phyloP scores from a whole-genome alignment of 2,329 filamentous ascomycete genomes.

The Penicillium sp. region DNA sequence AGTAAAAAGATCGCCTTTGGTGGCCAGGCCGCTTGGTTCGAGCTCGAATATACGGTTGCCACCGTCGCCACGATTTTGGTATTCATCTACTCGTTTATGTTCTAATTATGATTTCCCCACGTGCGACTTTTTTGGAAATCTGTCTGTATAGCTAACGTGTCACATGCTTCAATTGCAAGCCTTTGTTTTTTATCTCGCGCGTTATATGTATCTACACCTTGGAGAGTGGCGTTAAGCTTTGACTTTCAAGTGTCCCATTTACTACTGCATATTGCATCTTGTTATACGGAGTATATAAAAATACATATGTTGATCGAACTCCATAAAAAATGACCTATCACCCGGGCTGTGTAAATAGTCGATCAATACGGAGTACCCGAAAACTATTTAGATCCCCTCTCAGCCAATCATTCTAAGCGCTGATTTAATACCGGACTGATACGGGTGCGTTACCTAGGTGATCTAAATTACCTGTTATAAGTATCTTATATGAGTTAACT shows the following conservation, averaged over 20 bases:
- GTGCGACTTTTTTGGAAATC: not conserved
- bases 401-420: not conserved
- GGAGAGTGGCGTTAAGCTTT: not conserved
- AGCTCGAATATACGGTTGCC: slow-evolving; percentile 53
- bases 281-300: not conserved
- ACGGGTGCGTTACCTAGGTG: not conserved
- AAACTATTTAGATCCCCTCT: not conserved
- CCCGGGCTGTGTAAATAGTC: not conserved
- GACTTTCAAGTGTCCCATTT: not conserved
- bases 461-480: not conserved
- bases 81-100: slow-evolving; percentile 47
- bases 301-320: not conserved
- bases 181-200: not conserved
- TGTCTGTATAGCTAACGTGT: slow-evolving; percentile 8
- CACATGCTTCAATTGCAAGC: not conserved
- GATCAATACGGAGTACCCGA: too few relatives aligned
- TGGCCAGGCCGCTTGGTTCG: slow-evolving; percentile 56
- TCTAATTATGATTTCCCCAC: slow-evolving; percentile 10
- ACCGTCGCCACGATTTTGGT: slow-evolving; percentile 52
- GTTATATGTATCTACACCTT: slow-evolving; percentile 1
- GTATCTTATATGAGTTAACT: not conserved
- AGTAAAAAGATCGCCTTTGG: slow-evolving; percentile 58
- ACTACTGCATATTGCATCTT: not conserved
- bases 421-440: not conserved
- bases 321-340: not conserved